A percentile compares a stretch with the other conserved stretches of the same genome.
Conservation (phyloP, 495 filamentous ascomycete genomes). For the Rostrohypoxylon terebratum region DNA sequence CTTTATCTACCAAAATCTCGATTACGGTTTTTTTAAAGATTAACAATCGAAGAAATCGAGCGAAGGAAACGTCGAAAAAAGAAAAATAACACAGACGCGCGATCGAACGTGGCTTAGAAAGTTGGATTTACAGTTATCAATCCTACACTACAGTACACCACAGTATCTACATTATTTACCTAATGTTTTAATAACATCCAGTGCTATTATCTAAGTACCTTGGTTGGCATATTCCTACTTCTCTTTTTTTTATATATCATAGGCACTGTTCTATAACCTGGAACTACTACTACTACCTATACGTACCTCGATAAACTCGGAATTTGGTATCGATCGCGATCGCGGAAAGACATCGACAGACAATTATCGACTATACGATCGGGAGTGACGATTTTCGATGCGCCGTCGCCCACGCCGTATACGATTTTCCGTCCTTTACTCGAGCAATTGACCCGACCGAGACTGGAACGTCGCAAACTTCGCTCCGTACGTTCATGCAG, state of each 20-base stretch:
- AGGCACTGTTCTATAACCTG: not conserved
- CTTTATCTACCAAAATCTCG: not conserved
- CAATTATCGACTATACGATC: not conserved
- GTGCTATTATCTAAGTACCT: slow-evolving; percentile 9
- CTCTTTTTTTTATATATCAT: not conserved
- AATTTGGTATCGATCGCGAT: slow-evolving; percentile 14
- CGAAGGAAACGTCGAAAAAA: slow-evolving; percentile 1
- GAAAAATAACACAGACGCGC: slow-evolving; percentile 5
- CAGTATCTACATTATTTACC: slow-evolving; percentile 5
- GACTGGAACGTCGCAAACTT: slow-evolving; percentile 22
- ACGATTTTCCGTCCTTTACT: slow-evolving; percentile 19
- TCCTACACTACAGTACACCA: slow-evolving; percentile 23
- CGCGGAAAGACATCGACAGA: slow-evolving; percentile 14
- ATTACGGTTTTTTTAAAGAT: not conserved
- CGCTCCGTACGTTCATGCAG: slow-evolving; percentile 33
- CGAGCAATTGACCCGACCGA: slow-evolving; percentile 27
- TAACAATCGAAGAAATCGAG: slow-evolving; percentile 1
- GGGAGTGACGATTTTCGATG: slow-evolving; percentile 38
- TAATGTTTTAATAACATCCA: slow-evolving; percentile 7
- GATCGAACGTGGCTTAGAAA: slow-evolving; percentile 30
- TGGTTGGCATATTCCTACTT: not conserved
- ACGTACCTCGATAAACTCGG: not conserved
- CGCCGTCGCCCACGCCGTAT: slow-evolving; percentile 17
- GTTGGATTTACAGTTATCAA: slow-evolving; percentile 24
- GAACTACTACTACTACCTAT: too few relatives aligned